Base-by-base conservation (phyloP, 768 basidiomycete genomes). In the Filobasidium floriforme region DNA sequence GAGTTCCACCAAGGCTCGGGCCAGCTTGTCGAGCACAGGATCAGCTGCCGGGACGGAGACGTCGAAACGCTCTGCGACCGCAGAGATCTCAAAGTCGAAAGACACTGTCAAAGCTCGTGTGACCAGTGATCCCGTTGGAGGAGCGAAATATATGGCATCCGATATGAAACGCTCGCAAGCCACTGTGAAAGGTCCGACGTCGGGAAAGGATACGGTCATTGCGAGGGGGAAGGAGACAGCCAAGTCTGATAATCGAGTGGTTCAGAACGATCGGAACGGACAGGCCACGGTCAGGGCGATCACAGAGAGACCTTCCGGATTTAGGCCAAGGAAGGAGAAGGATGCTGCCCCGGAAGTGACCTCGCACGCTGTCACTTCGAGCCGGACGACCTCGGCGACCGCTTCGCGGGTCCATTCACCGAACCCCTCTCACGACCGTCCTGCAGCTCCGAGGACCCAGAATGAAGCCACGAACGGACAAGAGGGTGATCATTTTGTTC, bases 401-500 rank as follows among this genome's bases (percentile, higher is more conserved):
- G 19, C 24, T 22, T 37, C 32, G 32, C 32, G 32, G 9, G 32
- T 37, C 32, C 32, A 37, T 37, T 37, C 32, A 9, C 32, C 32
- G 32, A 37, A 37, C 32, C 32, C 32, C 32, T 37, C 32, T 9
- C 32, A 37, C 9, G 32, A 37, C 32, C 32, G 32, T 9, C 9
- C 3, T 37, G 32, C 32, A 37, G 32, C 32, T 4, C 32, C 32
- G 32, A 9, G 32, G 9, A 3, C 32, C 9, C 32, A 4, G 32
- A 37, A 37, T 9, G 32, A 9, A 37, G 32, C 32, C 9, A 37
- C 32, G 32, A 37, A 37, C 32, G 32, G 32, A 37, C 32, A 57
- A 5, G 24, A 24, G 14, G 62, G 44, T 22, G 71, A 75, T 4
- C 76, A 75, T 46, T 77, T 71, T 55, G 65, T 62, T 26, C 66